phyloP scores from a whole-genome alignment of 306 rosid genomes.

The Trifolium fragiferum region DNA sequence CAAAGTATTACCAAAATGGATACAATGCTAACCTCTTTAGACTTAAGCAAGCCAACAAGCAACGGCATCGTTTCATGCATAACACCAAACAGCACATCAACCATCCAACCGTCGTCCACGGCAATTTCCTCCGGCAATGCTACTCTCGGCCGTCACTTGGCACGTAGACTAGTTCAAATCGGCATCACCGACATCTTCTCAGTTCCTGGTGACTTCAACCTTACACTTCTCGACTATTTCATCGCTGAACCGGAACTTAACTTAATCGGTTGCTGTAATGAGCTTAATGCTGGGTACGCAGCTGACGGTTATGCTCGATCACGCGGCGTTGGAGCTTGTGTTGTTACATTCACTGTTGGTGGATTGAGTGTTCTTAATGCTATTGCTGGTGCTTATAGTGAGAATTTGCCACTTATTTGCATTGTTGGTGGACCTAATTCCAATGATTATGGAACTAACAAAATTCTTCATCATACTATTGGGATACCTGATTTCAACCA shows the following conservation, averaged over 20 bases:
- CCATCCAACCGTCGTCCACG: constrained; percentile 41
- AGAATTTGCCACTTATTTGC: constrained; percentile 80
- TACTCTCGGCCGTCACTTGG: constrained; percentile 86
- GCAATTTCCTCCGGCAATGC: constrained; percentile 52
- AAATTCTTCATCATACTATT: constrained; percentile 88
- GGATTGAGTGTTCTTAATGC: constrained; percentile 87
- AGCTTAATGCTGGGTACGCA: constrained; percentile 92
- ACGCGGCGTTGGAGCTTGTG: constrained; percentile 94
- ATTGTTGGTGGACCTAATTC: constrained; percentile 93
- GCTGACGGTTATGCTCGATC: constrained; percentile 90
- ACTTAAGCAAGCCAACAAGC: constrained; percentile 41
- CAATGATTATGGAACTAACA: constrained; percentile 74
- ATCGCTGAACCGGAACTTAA: constrained; percentile 72
- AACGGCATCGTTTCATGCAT: constrained; percentile 53
- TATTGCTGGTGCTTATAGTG: constrained; percentile 90
- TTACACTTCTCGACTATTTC: constrained; percentile 79
- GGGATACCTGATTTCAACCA: constrained; percentile 87
- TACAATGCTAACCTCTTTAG: constrained; percentile 57
- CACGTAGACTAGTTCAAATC: constrained; percentile 74
- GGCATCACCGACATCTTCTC: constrained; percentile 87
- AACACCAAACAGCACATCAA: neutral
- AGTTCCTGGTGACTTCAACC: constrained; percentile 95
- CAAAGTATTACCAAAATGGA: constrained; percentile 54
- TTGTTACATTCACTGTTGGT: constrained; percentile 82
- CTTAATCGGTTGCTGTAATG: constrained; percentile 83